Evolutionary conservation across 2,329 filamentous ascomycete species (phyloP), one percentile per base, ranked within the genome.

Genomic region (Sclerotinia subarctica): DNA sequence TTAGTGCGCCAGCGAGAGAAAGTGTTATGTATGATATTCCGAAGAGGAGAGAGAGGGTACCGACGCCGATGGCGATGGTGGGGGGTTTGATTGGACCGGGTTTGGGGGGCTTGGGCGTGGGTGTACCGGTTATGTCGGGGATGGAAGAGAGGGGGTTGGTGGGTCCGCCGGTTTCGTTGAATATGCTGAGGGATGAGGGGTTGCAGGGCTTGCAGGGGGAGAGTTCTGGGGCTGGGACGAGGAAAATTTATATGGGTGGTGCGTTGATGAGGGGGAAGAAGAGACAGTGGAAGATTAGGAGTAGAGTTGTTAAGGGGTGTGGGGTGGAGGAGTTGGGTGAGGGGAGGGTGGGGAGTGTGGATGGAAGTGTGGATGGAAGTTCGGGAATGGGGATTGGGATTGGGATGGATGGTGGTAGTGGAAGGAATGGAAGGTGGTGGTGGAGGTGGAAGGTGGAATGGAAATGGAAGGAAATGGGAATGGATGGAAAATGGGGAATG

Each of bases 241-340:
- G 58, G 8, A 62, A 35, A 21, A 38, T 62, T 21, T 62, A 51
- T 38, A 38, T 62, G 21, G 58, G 46, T 2, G 46, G 58, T 17
- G 58, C 29, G 0, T 59, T 58, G 53, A 57, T 46, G 53, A 58
- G 53, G 64, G 53, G 42, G 10, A 66, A 49, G n/a, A 66, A n/a
- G 53, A 66, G 52, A 24, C 32, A 29, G n/a, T 66, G 64, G 53
- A 59, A 21, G n/a, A 58, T 66, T 59, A 42, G 52, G 17, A 47
- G 52, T 46, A 56, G 63, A 15, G 63, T 24, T 64, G 47, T 42
- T 8, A 32, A 24, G 21, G 38, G n/a, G 19, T 46, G 15, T n/a
- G 38, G 17, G 21, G 2, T 24, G 15, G 57, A 21, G 15, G 29
- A n/a, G n/a, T n/a, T 2, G 5, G 13, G 15, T 11, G 59, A 19